These are phyloP conservation scores for Fusarium nanum DNA, from an alignment of 2,329 filamentous ascomycete species.

Conservation along the genomic window DNA sequence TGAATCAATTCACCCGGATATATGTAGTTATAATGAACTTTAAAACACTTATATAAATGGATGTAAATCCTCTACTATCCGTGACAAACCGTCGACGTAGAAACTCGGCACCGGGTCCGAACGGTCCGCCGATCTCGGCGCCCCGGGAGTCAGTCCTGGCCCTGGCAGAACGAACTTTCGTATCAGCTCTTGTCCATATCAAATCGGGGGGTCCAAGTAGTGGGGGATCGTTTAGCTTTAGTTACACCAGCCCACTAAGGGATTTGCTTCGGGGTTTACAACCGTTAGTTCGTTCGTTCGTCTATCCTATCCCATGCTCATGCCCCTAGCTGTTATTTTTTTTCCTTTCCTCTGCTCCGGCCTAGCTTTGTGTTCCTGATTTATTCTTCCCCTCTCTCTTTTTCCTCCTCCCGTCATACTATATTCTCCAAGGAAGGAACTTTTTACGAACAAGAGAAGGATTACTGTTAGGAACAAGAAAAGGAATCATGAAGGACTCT, in stretches of 20 bases:
- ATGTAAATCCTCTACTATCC: background rate
- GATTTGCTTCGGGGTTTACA: slow-evolving; percentile 21
- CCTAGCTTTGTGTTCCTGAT: background rate
- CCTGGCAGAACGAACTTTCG: background rate
- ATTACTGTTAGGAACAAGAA: background rate
- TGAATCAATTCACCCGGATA: background rate
- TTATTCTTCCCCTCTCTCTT: background rate
- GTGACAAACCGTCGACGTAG: slow-evolving; percentile 27
- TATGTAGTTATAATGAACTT: background rate
- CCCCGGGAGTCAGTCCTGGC: slow-evolving; percentile 1
- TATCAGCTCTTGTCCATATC: background rate
- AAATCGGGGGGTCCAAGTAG: slow-evolving; percentile 24
- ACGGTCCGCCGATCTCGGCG: slow-evolving; percentile 30
- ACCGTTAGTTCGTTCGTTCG: background rate
- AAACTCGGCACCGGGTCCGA: slow-evolving; percentile 29
- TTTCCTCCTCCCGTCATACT: slow-evolving; percentile 2
- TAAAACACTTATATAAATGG: background rate
- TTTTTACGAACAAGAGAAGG: background rate
- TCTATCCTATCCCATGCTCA: background rate
- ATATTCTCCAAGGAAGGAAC: no score
- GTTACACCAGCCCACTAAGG: slow-evolving; percentile 14
- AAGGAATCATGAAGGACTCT: slow-evolving; percentile 26
- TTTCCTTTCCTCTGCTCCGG: background rate
- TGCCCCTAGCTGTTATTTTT: slow-evolving; percentile 1
- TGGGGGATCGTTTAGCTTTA: background rate